Evolutionary conservation across 257 asterid species (phyloP).

Genomic region (Cruciata laevipes): DNA sequence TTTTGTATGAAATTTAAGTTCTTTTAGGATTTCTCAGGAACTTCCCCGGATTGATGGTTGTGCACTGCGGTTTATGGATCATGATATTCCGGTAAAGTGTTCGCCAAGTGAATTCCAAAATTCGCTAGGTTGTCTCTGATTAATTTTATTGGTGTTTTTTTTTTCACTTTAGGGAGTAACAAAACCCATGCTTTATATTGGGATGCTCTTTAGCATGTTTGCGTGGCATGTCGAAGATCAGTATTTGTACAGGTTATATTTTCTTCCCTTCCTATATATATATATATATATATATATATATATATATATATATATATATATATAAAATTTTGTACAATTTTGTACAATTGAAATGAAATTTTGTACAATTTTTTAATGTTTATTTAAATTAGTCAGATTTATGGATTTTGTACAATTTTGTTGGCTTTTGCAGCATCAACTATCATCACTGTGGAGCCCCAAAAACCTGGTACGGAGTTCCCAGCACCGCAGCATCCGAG

Average conservation of each 20-base stretch:
- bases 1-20: background rate
- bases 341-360: no score
- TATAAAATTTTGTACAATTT: no score
- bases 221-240: slow-evolving; percentile 55
- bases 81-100: slow-evolving; percentile 33
- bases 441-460: slow-evolving; percentile 47
- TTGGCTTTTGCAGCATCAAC: slow-evolving; percentile 30
- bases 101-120: background rate
- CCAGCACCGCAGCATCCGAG: slow-evolving; percentile 27
- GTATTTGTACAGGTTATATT: slow-evolving; percentile 28
- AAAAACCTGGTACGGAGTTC: slow-evolving; percentile 50
- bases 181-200: slow-evolving; percentile 39
- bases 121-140: background rate
- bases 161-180: slow-evolving; percentile 35
- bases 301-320: no score
- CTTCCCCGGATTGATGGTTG: slow-evolving; percentile 25
- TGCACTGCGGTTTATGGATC: slow-evolving; percentile 26
- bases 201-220: slow-evolving; percentile 47
- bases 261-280: background rate
- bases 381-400: no score
- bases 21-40: slow-evolving; percentile 12
- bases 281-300: no score
- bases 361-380: no score
- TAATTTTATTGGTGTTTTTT: background rate
- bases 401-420: no score